Evolutionary conservation across 2,329 filamentous ascomycete species (phyloP), one percentile per base, ranked within the genome.

Genomic region (Clarireedia homoeocarpa): DNA sequence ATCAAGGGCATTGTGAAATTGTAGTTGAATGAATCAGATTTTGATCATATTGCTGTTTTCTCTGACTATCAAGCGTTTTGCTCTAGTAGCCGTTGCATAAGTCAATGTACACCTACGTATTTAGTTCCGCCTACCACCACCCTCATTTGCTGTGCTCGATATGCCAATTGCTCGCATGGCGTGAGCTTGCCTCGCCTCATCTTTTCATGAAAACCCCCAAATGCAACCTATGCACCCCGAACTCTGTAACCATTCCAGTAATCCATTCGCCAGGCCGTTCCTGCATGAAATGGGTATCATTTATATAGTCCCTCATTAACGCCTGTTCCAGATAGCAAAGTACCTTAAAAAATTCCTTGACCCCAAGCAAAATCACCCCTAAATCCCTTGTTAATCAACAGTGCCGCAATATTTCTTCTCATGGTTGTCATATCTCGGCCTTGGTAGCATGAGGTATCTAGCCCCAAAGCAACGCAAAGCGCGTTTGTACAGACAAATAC

Each of bases 401-500:
- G 77, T 1, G 79, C 80, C 0, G 85, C 86, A 45, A 91, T 79
- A 46, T 82, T 75, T 53, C 77, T 74, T 24, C 84, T 76, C 62
- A 86, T 84, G 50, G 76, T 69, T 2, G 75, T 72, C 75, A 89
- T 80, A 54, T 86, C 79, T 0, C 67, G 61, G 38, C 78, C 71
- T 1, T 69, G 63, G 57, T 86, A 83, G 27, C 73, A 72, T 7
- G 63, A 63, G 1, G 69, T 67, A 6, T 72, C 68, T 12, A 72
- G 64, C 1, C 71, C 74, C 15, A 72, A 69, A 2, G 75, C 70
- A 34, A 75, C 64, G 55, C 83, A 87, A 48, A 89, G 78, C 15
- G 81, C 84, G 65, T 91, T 92, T 17, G 87, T 81, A 61, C 89
- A 82, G 14, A 85, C 81, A 67, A 89, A 89, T 3, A 90, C 81